These are phyloP conservation scores for Combretum micranthum DNA, from an alignment of 345 rosid genomes.

Conservation along the genomic window DNA sequence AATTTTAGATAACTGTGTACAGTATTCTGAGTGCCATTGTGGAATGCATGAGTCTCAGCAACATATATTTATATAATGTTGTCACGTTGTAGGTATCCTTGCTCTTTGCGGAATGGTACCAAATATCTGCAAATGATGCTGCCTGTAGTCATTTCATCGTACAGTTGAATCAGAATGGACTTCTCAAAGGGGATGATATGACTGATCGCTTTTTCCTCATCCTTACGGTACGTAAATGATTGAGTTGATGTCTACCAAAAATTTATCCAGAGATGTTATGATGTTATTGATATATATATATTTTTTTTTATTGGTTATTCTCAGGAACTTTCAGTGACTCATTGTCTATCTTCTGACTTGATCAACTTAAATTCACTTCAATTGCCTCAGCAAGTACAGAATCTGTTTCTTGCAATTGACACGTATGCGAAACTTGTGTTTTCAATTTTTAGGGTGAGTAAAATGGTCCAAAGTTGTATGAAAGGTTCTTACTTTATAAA, in stretches of 20 bases:
- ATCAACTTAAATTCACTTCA: slow-evolving; percentile 49
- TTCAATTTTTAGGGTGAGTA: slow-evolving; percentile 44
- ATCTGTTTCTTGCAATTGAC: slow-evolving; percentile 73
- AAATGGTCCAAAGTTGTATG: background rate
- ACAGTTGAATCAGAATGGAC: slow-evolving; percentile 72
- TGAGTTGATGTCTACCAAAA: background rate
- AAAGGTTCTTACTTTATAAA: background rate
- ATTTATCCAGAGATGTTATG: too few species aligned
- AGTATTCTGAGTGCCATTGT: too few species aligned
- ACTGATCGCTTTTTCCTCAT: slow-evolving; percentile 75
- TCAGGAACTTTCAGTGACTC: slow-evolving; percentile 82
- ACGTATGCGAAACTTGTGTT: slow-evolving; percentile 74
- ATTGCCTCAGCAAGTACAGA: slow-evolving; percentile 60
- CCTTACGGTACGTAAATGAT: slow-evolving; percentile 43
- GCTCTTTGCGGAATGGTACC: slow-evolving; percentile 70
- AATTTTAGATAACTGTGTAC: too few species aligned
- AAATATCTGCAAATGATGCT: slow-evolving; percentile 64
- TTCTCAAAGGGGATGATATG: slow-evolving; percentile 79
- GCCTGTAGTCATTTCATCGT: slow-evolving; percentile 50
- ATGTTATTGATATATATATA: background rate
- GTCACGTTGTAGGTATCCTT: slow-evolving; percentile 45
- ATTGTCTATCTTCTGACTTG: slow-evolving; percentile 71
- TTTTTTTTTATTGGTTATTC: slow-evolving; percentile 7
- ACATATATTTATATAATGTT: too few species aligned
- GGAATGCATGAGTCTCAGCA: too few species aligned